Base-by-base conservation (phyloP, 192 early-diverging fungal species). In the Coemansia sp. region DNA sequence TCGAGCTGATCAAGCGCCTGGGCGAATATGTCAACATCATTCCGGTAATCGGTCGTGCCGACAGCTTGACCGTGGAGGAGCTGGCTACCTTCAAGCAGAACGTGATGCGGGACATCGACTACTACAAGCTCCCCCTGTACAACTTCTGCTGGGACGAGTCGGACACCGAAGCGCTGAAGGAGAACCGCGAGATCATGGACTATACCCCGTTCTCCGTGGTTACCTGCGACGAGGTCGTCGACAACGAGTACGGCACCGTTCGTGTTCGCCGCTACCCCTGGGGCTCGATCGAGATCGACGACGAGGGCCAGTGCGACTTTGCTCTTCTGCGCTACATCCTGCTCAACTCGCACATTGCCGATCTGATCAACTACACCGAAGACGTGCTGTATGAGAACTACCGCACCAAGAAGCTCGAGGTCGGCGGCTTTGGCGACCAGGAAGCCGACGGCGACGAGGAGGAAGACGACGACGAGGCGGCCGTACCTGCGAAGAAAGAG, bases 121-220 rank as follows among this genome's bases (percentile, higher is more conserved):
- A 93, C 78, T 96, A 95, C 84, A 89, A 95, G 69, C 96, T 99
- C 60, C 95, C 94, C 30, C 91, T 97, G 68, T 99, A 97, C 85
- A 93, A 97, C 82, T 99, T 99, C 81, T 95, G 94, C 59, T 93
- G 89, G 68, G 95, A 99, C 70, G 97, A 99, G 81, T 93, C 94
- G 66, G 97, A 99, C 83, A 90, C 94, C 69, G 97, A 99, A 67
- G 94, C 95, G 1, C 86, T 96, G 58, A 95, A 98, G 78, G 95
- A 99, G 82, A 99, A 97, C 85, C 88, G 91, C 61, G 94, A 96
- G 74, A 84, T 99, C 65, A 83, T 94, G 74, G 81, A 82, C 49
- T 77, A 91, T 67, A 83, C 98, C 46, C 97, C 97, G 10, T 98
- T 98, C 67, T 87, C 94, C 0, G 88, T 98, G 28, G 93, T 98